Conservation (phyloP, 164 flowering plant species). For the Vitis rupestris region DNA sequence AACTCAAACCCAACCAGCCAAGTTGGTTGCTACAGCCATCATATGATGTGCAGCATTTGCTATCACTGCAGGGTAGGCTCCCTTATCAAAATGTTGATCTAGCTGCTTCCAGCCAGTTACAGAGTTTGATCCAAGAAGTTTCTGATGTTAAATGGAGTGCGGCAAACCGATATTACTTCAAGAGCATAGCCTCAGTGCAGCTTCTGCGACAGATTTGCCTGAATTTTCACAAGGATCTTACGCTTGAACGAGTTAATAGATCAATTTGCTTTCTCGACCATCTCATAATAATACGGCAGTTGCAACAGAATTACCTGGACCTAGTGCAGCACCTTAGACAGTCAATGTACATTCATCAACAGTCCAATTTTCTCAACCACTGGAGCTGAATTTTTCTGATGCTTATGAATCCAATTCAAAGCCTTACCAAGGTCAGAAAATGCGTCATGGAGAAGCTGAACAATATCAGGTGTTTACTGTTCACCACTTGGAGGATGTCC, state of each 20-base stretch:
- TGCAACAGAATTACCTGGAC: constrained; percentile 45
- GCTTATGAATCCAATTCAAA: constrained; percentile 28
- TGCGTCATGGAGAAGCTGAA: constrained; percentile 24
- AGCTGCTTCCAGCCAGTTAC: constrained; percentile 10
- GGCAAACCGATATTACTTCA: constrained; percentile 67
- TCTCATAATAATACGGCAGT: constrained; percentile 67
- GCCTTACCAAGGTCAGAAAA: constrained; percentile 26
- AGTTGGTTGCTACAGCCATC: constrained; percentile 68
- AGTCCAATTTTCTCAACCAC: constrained; percentile 32
- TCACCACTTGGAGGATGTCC: constrained; percentile 24
- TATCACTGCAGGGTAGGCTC: constrained; percentile 26
- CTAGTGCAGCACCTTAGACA: constrained; percentile 23
- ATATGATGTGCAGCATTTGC: constrained; percentile 55
- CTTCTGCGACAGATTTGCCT: constrained; percentile 49
- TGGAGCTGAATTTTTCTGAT: constrained; percentile 23
- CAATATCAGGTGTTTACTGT: constrained; percentile 24
- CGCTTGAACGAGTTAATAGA: constrained; percentile 58
- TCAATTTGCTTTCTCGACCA: constrained; percentile 65
- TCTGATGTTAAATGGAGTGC: constrained; percentile 49
- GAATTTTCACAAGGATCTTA: constrained; percentile 70
- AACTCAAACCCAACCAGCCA: constrained; percentile 25
- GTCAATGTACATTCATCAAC: constrained; percentile 22
- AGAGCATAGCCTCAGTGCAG: constrained; percentile 62
- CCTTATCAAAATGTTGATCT: constrained; percentile 15
- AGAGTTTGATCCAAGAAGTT: constrained; percentile 3